phyloP scores from a whole-genome alignment of 768 basidiomycete species.

The Vararia minispora region DNA sequence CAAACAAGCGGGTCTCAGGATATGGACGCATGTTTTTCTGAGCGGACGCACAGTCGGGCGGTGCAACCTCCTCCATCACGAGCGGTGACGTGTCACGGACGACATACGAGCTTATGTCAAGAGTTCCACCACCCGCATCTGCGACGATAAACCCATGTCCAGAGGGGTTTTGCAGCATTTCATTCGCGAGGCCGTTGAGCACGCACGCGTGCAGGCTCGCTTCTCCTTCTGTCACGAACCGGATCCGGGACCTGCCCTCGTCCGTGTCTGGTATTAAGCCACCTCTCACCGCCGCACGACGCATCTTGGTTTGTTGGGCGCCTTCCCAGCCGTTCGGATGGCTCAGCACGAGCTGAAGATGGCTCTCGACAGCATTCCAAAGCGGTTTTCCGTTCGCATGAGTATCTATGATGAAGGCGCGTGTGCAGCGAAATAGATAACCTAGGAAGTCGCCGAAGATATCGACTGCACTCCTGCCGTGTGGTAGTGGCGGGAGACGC shows the following conservation, averaged over 20 bases:
- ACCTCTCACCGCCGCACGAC: conserved; percentile 59
- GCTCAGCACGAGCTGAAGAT: conserved; percentile 64
- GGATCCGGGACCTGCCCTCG: conserved; percentile 58
- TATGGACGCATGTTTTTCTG: no score
- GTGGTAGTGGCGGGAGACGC: conserved; percentile 58
- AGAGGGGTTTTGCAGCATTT: conserved; percentile 67
- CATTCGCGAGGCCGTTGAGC: conserved; percentile 63
- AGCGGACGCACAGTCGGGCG: conserved; percentile 58
- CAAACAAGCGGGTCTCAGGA: not conserved
- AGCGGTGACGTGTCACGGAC: conserved; percentile 60
- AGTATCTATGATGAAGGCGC: conserved; percentile 69
- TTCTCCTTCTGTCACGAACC: conserved; percentile 78
- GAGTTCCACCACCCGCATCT: conserved; percentile 73
- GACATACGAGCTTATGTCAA: conserved; percentile 74
- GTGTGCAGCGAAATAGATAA: conserved; percentile 66
- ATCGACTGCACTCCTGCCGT: conserved; percentile 55
- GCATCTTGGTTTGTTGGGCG: conserved; percentile 70
- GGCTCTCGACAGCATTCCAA: conserved; percentile 60
- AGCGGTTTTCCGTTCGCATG: conserved; percentile 63
- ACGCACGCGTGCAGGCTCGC: conserved; percentile 77
- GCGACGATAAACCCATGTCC: conserved; percentile 71
- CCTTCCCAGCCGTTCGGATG: conserved; percentile 82
- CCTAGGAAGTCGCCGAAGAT: conserved; percentile 73
- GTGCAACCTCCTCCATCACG: conserved; percentile 74
- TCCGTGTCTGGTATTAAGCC: conserved; percentile 67